A percentile compares a stretch with the other conserved stretches of the same genome.
phyloP scores from a whole-genome alignment of 148 eudicot genomes.

The Spergularia bocconei region DNA sequence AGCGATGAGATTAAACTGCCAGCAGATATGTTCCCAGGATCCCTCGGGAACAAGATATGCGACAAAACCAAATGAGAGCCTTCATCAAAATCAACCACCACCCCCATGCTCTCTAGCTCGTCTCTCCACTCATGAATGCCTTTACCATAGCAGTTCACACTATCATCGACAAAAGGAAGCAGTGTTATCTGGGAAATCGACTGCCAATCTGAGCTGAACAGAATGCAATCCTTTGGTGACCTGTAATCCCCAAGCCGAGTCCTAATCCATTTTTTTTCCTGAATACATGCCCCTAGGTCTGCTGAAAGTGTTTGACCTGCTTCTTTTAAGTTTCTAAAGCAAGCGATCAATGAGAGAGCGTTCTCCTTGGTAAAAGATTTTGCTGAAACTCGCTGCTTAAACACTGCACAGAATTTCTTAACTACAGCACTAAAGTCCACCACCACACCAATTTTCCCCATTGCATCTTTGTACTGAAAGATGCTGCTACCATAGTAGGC shows the following conservation, averaged over 20 bases:
- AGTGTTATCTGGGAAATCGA: conserved; percentile 42
- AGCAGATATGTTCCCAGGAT: conserved; percentile 36
- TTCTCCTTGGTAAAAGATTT: conserved; percentile 34
- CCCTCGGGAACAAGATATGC: conserved; percentile 34
- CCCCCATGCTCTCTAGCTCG: conserved; percentile 49
- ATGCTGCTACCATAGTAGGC: conserved; percentile 38
- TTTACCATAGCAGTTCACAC: conserved; percentile 39
- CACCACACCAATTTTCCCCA: conserved; percentile 42
- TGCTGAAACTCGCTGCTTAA: conserved; percentile 38
- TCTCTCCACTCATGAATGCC: conserved; percentile 34
- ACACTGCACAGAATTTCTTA: conserved; percentile 37
- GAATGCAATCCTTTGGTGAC: conserved; percentile 48
- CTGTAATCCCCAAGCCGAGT: conserved; percentile 52
- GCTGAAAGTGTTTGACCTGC: conserved; percentile 21
- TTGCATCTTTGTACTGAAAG: conserved; percentile 29
- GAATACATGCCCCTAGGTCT: conserved; percentile 34
- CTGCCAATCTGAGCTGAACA: conserved; percentile 46
- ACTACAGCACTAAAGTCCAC: conserved; percentile 44
- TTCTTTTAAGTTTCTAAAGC: conserved; percentile 33
- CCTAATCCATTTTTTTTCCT: conserved; percentile 47
- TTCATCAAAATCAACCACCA: conserved; percentile 37
- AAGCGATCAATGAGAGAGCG: conserved; percentile 35
- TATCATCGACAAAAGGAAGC: conserved; percentile 65
- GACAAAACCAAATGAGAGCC: conserved; percentile 38
- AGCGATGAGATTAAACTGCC: conserved; percentile 41